phyloP scores from a whole-genome alignment of 768 basidiomycete species.

The Xanthoconium stramineum region DNA sequence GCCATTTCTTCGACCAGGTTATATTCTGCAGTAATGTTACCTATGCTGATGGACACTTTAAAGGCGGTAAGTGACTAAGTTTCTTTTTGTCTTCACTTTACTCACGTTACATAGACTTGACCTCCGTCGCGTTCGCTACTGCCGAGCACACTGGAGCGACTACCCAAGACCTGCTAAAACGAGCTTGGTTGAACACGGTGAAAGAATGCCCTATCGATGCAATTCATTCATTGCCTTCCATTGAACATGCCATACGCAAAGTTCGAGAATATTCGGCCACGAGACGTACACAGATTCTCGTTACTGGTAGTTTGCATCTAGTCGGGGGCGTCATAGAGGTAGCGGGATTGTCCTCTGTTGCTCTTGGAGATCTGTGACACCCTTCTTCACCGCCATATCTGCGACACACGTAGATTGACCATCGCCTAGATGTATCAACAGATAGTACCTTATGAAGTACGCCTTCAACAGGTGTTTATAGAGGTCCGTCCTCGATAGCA shows the following conservation, averaged over 20 bases:
- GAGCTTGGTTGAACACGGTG: slow-evolving; percentile 65
- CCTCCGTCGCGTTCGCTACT: slow-evolving; percentile 60
- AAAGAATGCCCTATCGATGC: slow-evolving; percentile 57
- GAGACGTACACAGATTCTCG: slow-evolving; percentile 59
- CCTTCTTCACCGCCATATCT: neutral
- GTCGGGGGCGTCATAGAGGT: slow-evolving; percentile 94
- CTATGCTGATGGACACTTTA: slow-evolving; percentile 83
- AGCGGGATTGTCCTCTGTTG: slow-evolving; percentile 70
- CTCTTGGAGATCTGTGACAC: slow-evolving; percentile 42
- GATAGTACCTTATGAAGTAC: slow-evolving; percentile 5
- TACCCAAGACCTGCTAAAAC: slow-evolving; percentile 72
- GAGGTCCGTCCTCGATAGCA: neutral
- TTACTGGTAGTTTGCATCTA: slow-evolving; percentile 89
- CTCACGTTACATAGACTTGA: slow-evolving; percentile 57
- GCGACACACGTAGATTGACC: neutral
- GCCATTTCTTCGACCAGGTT: slow-evolving; percentile 72
- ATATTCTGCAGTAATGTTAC: slow-evolving; percentile 98
- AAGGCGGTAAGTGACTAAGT: slow-evolving; percentile 64
- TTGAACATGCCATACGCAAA: slow-evolving; percentile 81
- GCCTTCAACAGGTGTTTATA: no score
- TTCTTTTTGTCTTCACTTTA: slow-evolving; percentile 1
- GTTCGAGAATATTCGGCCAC: slow-evolving; percentile 45
- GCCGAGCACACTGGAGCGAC: slow-evolving; percentile 63
- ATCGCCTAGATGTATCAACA: slow-evolving; percentile 1
- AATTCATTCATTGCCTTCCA: slow-evolving; percentile 79